Evolutionary conservation across 2,329 filamentous ascomycete genomes (phyloP).

Genomic region (Fusarium paranaense): DNA sequence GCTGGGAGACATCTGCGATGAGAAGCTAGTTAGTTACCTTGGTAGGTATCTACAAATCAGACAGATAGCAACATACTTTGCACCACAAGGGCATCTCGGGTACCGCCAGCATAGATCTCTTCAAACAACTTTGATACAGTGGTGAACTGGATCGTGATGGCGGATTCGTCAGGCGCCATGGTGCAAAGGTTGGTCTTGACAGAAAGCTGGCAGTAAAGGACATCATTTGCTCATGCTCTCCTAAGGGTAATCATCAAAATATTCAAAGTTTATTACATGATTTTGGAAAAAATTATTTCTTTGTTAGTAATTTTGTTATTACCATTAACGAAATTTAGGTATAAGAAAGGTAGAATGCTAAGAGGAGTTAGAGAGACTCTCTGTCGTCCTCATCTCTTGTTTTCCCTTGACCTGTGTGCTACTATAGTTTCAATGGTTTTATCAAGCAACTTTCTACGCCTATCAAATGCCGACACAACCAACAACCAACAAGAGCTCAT

Average conservation of each 20-base stretch:
- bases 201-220: not conserved
- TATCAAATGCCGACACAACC: not conserved
- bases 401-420: not conserved
- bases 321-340: not conserved
- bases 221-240: not conserved
- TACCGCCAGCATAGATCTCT: not conserved
- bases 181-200: not conserved
- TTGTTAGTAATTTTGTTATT: not conserved
- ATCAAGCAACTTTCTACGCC: conserved; percentile 1
- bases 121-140: not conserved
- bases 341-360: too few relatives aligned
- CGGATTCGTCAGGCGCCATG: not conserved
- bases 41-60: too few relatives aligned
- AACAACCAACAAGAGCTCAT: conserved; percentile 1
- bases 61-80: too few relatives aligned
- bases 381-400: not conserved
- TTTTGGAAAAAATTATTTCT: not conserved
- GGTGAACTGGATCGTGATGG: not conserved
- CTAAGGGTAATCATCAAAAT: not conserved
- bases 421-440: not conserved
- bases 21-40: not conserved
- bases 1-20: not conserved
- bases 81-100: not conserved
- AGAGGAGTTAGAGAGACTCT: too few relatives aligned
- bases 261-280: not conserved